Evolutionary conservation across 2,329 filamentous ascomycete genomes (phyloP), one percentile per base, ranked within the genome.

Genomic region (Colletotrichum gigasporum): DNA sequence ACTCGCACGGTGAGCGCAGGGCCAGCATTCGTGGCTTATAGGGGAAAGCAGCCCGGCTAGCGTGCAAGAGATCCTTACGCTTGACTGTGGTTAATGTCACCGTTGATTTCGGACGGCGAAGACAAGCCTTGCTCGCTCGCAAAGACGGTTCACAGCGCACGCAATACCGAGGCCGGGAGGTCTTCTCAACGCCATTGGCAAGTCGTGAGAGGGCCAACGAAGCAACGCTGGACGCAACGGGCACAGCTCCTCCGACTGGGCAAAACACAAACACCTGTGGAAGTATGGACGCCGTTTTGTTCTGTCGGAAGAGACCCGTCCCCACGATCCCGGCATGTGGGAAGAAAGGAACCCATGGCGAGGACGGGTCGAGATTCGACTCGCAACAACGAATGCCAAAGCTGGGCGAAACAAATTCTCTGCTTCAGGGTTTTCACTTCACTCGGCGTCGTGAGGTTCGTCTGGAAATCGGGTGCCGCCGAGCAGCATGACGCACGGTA

Each of bases 381-480:
- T 62, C 18, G n/a, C 20, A 32, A 30, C 9, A 20, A 34, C 39
- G 35, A 32, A 12, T 47, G 35, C 18, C 3, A 32, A 32, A 45
- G 18, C 32, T 59, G 24, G 45, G 47, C 54, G 26, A 47, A 52
- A 39, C 24, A 34, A 16, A 9, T 10, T 30, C 39, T 18, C 20
- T 24, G n/a, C 14, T 12, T 16, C n/a, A 28, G 48, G 32, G 32
- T 18, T 51, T 18, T 58, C 10, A 32, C 26, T 41, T 45, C 47
- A n/a, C 26, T 42, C n/a, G n/a, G 26, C 14, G 5, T 39, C 30
- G 39, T 11, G 52, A 35, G 26, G 61, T 42, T 63, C 55, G 32
- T 60, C 61, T 63, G 55, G 59, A 63, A 18, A 16, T 45, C 56
- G 26, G 24, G n/a, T 16, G 30, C 26, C 32, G 53, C 18, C 16